Conservation (phyloP, 768 basidiomycete species). For the Obba rivulosa region DNA sequence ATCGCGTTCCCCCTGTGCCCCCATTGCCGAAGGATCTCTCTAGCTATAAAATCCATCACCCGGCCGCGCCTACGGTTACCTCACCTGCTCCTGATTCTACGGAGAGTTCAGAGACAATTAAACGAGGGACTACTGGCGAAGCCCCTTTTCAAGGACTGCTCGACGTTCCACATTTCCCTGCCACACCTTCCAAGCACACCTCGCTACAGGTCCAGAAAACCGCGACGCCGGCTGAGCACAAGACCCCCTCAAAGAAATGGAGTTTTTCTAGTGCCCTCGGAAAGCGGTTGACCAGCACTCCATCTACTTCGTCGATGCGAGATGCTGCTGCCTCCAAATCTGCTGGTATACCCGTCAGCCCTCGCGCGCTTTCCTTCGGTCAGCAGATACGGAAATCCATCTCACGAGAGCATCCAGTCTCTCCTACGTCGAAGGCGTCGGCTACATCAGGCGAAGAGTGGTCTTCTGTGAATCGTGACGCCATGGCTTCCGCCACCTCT, state of each 20-base stretch:
- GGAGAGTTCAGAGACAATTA: conserved; percentile 35
- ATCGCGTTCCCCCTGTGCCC: conserved; percentile 85
- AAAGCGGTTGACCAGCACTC: conserved; percentile 63
- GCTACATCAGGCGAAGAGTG: conserved; percentile 32
- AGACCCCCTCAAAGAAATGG: conserved; percentile 95
- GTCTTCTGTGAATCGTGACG: conserved; percentile 66
- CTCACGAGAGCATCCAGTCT: conserved; percentile 57
- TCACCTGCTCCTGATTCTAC: conserved; percentile 39
- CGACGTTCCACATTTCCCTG: conserved; percentile 43
- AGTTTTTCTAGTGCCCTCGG: conserved; percentile 86
- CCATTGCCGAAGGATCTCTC: conserved; percentile 88
- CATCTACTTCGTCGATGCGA: conserved; percentile 50
- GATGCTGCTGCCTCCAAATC: conserved; percentile 39
- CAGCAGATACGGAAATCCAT: conserved; percentile 64
- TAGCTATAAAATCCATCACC: conserved; percentile 66
- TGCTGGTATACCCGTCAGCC: conserved; percentile 57
- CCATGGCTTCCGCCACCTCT: conserved; percentile 75
- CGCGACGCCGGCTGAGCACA: conserved; percentile 31
- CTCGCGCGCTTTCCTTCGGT: conserved; percentile 60
- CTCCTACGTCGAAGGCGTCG: conserved; percentile 36
- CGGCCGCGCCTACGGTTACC: conserved; percentile 47
- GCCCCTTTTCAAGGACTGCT: conserved; percentile 44
- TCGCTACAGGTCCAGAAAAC: conserved; percentile 19
- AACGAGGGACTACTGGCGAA: conserved; percentile 38
- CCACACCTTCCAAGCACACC: conserved; percentile 23